Evolutionary conservation across 768 basidiomycete species (phyloP).

Genomic region (Leccinum subgranulosum): DNA sequence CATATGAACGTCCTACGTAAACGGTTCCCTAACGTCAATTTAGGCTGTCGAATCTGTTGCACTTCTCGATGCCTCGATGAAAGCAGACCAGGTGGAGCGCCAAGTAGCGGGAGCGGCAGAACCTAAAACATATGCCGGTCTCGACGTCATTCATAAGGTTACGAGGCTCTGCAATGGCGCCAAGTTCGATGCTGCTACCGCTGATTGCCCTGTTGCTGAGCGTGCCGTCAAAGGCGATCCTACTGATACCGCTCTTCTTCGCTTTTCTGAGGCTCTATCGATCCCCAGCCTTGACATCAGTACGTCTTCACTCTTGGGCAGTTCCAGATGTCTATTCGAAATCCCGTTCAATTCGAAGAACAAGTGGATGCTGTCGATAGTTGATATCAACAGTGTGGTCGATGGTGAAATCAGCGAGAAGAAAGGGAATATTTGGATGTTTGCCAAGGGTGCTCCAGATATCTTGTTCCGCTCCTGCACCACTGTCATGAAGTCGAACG

Average conservation of each 20-base stretch:
- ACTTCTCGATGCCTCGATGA: constrained; percentile 31
- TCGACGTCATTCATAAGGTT: constrained; percentile 33
- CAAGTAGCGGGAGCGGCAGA: constrained; percentile 7
- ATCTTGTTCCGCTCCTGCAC: constrained; percentile 42
- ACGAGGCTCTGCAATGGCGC: constrained; percentile 57
- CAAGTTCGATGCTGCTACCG: constrained; percentile 38
- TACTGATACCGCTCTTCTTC: constrained; percentile 51
- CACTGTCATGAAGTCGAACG: constrained; percentile 30
- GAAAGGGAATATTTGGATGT: constrained; percentile 30
- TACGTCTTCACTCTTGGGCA: constrained; percentile 18
- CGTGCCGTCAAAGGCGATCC: constrained; percentile 43
- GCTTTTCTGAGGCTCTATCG: constrained; percentile 39
- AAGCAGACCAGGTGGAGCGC: constrained; percentile 11
- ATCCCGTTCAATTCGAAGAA: constrained; percentile 49
- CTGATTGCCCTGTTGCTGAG: constrained; percentile 26
- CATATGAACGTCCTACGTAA: neutral
- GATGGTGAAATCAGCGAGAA: neutral
- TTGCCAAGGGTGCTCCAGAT: constrained; percentile 61
- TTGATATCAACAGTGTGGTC: constrained; percentile 4
- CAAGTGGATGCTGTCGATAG: constrained; percentile 54
- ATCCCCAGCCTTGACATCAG: constrained; percentile 19
- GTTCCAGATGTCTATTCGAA: constrained; percentile 23
- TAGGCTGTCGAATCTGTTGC: constrained; percentile 40
- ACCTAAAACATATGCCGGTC: constrained; percentile 11
- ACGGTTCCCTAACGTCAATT: neutral